Evolutionary conservation across 139 green algal species (phyloP).

Genomic region (Protoeuglena noctilucae): DNA sequence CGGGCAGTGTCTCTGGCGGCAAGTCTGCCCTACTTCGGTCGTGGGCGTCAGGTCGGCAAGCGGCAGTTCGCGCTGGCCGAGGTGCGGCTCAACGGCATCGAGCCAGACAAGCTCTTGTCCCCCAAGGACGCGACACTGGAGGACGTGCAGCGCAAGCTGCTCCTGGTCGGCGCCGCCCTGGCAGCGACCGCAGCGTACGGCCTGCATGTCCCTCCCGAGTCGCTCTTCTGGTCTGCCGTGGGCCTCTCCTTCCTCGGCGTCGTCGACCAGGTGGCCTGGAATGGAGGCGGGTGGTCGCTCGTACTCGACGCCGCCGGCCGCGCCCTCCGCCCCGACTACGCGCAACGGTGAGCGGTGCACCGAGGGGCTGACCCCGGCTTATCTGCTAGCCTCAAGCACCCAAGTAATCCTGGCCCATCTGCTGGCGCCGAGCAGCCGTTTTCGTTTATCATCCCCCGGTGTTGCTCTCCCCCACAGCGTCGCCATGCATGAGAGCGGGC

Average conservation of each 20-base stretch:
- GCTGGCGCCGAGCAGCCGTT: not conserved
- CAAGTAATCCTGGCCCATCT: no score
- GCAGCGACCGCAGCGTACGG: not conserved
- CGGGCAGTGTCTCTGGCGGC: no score
- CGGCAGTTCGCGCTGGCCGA: conserved; percentile 51
- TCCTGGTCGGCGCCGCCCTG: not conserved
- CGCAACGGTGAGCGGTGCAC: not conserved
- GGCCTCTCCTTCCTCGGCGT: not conserved
- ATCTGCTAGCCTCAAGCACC: no score
- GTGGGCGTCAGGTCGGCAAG: no score
- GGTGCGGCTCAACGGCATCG: conserved; percentile 73
- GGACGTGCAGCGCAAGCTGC: conserved; percentile 10
- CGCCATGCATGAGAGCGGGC: conserved; percentile 73
- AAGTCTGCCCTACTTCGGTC: no score
- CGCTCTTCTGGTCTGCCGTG: no score
- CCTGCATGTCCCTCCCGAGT: no score
- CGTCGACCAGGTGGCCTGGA: conserved; percentile 11
- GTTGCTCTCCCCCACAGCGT: conserved; percentile 40
- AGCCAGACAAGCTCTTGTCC: conserved; percentile 52
- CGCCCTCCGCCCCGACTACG: conserved; percentile 5
- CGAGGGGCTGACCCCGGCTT: not conserved
- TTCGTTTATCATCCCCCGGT: not conserved
- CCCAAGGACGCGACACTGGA: conserved; percentile 45
- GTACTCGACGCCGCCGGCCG: conserved; percentile 44
- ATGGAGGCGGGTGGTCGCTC: conserved; percentile 55